phyloP scores from a whole-genome alignment of 352 stramenopile species.

The Thalassiosira mediterranea region DNA sequence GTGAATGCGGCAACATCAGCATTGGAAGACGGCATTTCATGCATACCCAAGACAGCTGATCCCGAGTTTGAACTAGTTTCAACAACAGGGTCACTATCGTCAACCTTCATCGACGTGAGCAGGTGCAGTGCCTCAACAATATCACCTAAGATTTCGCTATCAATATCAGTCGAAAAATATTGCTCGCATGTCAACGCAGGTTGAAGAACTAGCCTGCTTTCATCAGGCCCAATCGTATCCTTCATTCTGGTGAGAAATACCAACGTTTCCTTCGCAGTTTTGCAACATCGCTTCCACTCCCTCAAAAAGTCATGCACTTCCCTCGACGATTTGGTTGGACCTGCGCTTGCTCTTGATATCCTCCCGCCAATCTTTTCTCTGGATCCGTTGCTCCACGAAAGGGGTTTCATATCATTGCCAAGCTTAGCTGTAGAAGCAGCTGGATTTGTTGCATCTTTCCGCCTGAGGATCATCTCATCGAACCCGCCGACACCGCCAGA shows the following conservation, averaged over 20 bases:
- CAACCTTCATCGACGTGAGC: slow-evolving; percentile 11
- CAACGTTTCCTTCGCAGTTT: slow-evolving; percentile 21
- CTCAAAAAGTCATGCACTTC: slow-evolving; percentile 34
- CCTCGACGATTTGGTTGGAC: too few species aligned
- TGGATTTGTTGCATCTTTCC: slow-evolving; percentile 19
- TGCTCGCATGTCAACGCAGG: slow-evolving; percentile 24
- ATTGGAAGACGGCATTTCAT: slow-evolving; percentile 1
- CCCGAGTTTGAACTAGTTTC: too few species aligned
- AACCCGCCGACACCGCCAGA: slow-evolving; percentile 19
- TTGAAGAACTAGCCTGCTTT: slow-evolving; percentile 19
- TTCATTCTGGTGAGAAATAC: slow-evolving; percentile 28
- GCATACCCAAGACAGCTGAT: too few species aligned
- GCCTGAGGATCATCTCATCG: slow-evolving; percentile 17
- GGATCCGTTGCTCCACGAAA: too few species aligned
- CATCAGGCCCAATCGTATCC: neutral
- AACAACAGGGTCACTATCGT: neutral
- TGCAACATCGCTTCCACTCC: slow-evolving; percentile 35
- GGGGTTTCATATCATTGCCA: neutral
- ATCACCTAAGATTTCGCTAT: slow-evolving; percentile 39
- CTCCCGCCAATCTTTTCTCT: too few species aligned
- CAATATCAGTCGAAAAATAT: slow-evolving; percentile 45
- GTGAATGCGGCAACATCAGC: slow-evolving; percentile 13
- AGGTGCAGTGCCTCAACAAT: slow-evolving; percentile 42
- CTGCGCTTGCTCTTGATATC: too few species aligned
- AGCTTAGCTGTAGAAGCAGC: slow-evolving; percentile 5